Evolutionary conservation across 2,329 filamentous ascomycete species (phyloP), one percentile per base, ranked within the genome.

Genomic region (Aureobasidium zeae): DNA sequence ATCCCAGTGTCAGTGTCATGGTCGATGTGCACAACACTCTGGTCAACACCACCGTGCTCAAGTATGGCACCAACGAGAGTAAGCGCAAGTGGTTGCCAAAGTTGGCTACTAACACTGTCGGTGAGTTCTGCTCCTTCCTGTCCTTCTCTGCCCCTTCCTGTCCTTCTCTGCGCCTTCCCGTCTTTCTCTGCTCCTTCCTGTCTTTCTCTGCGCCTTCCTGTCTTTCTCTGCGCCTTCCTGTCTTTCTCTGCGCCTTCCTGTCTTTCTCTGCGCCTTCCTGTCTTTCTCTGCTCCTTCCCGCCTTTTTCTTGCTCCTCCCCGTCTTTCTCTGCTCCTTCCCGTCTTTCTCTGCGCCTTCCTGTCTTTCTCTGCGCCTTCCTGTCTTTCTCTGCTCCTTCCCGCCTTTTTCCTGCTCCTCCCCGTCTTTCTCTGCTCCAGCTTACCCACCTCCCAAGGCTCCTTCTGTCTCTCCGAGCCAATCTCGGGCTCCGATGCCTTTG

Each of bases 21-120:
- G 86, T 88, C 46, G 91, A 98, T 63, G 91, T 98, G 16, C 91
- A 98, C 73, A 98, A 98, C 68, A 98, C 91, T 1, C 73, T 98
- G 39, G 89, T 94, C 64, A 95, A 95, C 70, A 96, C 89, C 2
- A 84, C 87, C 11, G 73, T 98, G 45, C 61, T 95, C 57, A 93
- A 87, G 62, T 93, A 83, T 63, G 91, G 81, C 24, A 86, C 79
- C 53, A 73, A 77, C 49, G 75, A 79, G 55, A 67, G 83, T 49
- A 85, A 93, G 76, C 82, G 83, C 66, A 83, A 83, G 63, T 95
- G 82, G 74, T 71, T 98, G 51, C 91, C 91, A n/a, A 77, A 76
- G 61, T 72, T 98, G 47, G 87, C 91, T 39, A 95, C 89, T 35
- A 74, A 86, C 63, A 93, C 87, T 3, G 84, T 98, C 53, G 84